phyloP scores from a whole-genome alignment of 129 eudicot species.

The Heracleum sosnowskyi region DNA sequence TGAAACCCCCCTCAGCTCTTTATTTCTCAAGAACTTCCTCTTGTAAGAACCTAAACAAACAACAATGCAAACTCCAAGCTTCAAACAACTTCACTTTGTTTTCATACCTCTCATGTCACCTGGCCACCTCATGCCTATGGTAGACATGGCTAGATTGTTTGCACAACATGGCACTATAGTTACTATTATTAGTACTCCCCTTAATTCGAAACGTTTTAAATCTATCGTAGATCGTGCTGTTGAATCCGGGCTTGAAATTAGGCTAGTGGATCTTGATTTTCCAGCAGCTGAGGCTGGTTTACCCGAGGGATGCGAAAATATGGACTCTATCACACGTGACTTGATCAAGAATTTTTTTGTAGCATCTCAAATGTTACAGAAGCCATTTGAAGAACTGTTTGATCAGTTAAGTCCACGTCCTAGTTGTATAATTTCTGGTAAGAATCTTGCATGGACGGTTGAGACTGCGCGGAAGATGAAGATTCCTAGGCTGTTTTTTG shows the following conservation, averaged over 20 bases:
- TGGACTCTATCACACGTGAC: conserved; percentile 21
- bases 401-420: conserved; percentile 16
- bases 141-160: conserved; percentile 59
- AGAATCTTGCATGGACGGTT: conserved; percentile 29
- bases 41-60: not conserved
- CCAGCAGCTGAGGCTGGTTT: conserved; percentile 26
- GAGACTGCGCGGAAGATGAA: conserved; percentile 18
- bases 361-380: conserved; percentile 20
- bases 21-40: too few relatives aligned
- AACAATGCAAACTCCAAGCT: not conserved
- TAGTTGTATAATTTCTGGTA: conserved; percentile 34
- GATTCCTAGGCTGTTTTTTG: conserved; percentile 34
- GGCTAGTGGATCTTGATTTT: conserved; percentile 25
- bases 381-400: conserved; percentile 22
- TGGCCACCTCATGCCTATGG: conserved; percentile 68
- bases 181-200: conserved; percentile 58
- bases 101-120: conserved; percentile 55
- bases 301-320: conserved; percentile 29
- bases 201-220: conserved; percentile 35
- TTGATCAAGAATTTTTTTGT: conserved; percentile 20
- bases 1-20: not conserved
- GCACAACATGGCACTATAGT: conserved; percentile 27
- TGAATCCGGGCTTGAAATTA: conserved; percentile 33
- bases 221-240: conserved; percentile 28
- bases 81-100: conserved; percentile 42